These are phyloP conservation scores for Aspergillus hancockii DNA, from an alignment of 495 filamentous ascomycete species.

Conservation along the genomic window DNA sequence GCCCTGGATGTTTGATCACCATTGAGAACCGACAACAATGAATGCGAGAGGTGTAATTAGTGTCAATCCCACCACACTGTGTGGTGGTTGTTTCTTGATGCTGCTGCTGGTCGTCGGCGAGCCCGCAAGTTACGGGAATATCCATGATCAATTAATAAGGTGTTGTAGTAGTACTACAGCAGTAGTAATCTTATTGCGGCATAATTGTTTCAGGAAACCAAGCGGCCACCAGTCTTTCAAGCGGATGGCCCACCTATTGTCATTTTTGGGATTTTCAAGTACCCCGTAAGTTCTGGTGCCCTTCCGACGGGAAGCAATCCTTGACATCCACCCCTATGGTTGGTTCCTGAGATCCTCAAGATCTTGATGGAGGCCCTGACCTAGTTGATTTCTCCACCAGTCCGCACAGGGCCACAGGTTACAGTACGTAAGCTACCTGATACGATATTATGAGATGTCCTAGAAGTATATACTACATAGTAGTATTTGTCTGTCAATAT, in stretches of 20 bases:
- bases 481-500: too few relatives aligned
- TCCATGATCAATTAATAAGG: slow-evolving; percentile 1
- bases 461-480: too few relatives aligned
- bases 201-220: neutral
- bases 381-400: slow-evolving; percentile 5
- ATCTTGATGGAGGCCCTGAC: slow-evolving; percentile 11
- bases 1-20: neutral
- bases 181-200: neutral
- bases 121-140: too few relatives aligned
- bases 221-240: neutral
- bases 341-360: slow-evolving; percentile 10
- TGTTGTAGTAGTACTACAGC: too few relatives aligned
- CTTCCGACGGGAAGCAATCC: neutral
- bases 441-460: too few relatives aligned
- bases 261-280: too few relatives aligned
- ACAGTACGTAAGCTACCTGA: neutral
- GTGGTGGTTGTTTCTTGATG: too few relatives aligned
- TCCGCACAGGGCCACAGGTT: slow-evolving; percentile 1
- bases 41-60: neutral
- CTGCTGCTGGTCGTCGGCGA: too few relatives aligned
- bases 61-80: too few relatives aligned
- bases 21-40: neutral
- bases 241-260: neutral
- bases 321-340: neutral
- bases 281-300: neutral